Evolutionary conservation across 2,329 filamentous ascomycete genomes (phyloP).

Genomic region (Westerdykella ornata): DNA sequence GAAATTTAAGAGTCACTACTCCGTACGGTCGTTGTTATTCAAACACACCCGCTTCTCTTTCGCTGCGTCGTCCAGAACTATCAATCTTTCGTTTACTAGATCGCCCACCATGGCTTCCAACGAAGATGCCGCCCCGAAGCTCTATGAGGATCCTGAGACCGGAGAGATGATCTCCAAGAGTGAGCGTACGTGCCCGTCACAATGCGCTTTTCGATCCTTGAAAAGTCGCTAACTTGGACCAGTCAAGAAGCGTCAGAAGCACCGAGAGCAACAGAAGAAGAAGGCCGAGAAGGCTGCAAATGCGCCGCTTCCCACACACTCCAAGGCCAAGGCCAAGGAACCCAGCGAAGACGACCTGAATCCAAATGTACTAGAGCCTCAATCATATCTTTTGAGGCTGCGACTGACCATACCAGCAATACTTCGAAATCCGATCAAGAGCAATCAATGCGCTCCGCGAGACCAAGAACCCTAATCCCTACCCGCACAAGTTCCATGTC

Average conservation of each 20-base stretch:
- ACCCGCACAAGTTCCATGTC: conserved; percentile 90
- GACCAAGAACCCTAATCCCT: conserved; percentile 66
- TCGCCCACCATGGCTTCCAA: conserved; percentile 6
- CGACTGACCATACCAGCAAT: conserved; percentile 53
- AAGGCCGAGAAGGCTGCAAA: conserved; percentile 86
- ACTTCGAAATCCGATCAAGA: conserved; percentile 92
- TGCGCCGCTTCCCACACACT: conserved; percentile 57
- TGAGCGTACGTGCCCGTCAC: conserved; percentile 29
- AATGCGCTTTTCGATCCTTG: background rate
- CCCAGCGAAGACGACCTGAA: conserved; percentile 66
- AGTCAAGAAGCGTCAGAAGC: conserved; percentile 94
- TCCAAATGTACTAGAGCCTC: conserved; percentile 54
- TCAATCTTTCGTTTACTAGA: too few species aligned
- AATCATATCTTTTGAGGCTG: background rate
- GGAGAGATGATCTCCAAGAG: conserved; percentile 65
- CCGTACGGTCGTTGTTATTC: too few species aligned
- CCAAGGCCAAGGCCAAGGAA: conserved; percentile 56
- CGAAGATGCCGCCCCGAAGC: conserved; percentile 46
- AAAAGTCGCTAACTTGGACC: conserved; percentile 59
- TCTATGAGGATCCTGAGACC: conserved; percentile 85
- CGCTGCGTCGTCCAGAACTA: too few species aligned
- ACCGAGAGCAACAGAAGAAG: conserved; percentile 75
- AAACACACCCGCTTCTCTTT: too few species aligned
- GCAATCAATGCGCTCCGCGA: conserved; percentile 69
- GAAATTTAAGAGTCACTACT: too few species aligned